Conservation (phyloP, 495 filamentous ascomycete species). For the Hyphodiscus hymeniophilus region DNA sequence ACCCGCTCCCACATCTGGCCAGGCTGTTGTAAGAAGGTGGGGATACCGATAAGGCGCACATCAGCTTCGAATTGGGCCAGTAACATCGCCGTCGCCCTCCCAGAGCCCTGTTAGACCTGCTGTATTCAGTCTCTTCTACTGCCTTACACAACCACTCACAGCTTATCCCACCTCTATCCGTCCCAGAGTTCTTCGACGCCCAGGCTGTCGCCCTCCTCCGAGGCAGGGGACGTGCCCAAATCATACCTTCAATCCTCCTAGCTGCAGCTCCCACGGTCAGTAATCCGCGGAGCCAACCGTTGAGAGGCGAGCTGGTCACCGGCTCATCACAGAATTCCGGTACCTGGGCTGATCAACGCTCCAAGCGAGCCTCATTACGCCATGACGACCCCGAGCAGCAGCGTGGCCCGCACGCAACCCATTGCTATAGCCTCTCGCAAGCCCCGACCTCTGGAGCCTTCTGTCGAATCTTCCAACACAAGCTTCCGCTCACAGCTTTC, state of each 20-base stretch:
- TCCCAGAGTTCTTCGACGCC: neutral
- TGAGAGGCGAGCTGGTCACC: conserved; percentile 15
- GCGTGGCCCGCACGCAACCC: conserved; percentile 42
- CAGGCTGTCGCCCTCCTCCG: conserved; percentile 18
- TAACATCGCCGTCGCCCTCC: conserved; percentile 12
- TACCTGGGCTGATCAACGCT: conserved; percentile 16
- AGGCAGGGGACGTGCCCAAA: conserved; percentile 18
- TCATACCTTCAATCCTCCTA: conserved; percentile 14
- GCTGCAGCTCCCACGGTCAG: conserved; percentile 7
- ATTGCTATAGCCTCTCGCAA: conserved; percentile 50
- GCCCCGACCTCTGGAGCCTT: conserved; percentile 19
- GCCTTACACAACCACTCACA: neutral
- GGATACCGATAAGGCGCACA: conserved; percentile 22
- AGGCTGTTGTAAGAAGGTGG: conserved; percentile 14
- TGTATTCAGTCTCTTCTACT: conserved; percentile 3
- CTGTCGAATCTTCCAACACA: conserved; percentile 24
- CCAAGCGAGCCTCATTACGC: conserved; percentile 23
- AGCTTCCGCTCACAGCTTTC: conserved; percentile 21
- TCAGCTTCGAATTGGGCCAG: conserved; percentile 4
- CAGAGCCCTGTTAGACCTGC: conserved; percentile 12
- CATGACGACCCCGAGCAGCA: conserved; percentile 41
- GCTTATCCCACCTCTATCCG: neutral
- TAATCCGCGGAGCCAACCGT: conserved; percentile 11
- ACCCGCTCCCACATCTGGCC: neutral
- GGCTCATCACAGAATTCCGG: conserved; percentile 20